Base-by-base conservation (phyloP, 345 rosid genomes). In the Linum trigynum region DNA sequence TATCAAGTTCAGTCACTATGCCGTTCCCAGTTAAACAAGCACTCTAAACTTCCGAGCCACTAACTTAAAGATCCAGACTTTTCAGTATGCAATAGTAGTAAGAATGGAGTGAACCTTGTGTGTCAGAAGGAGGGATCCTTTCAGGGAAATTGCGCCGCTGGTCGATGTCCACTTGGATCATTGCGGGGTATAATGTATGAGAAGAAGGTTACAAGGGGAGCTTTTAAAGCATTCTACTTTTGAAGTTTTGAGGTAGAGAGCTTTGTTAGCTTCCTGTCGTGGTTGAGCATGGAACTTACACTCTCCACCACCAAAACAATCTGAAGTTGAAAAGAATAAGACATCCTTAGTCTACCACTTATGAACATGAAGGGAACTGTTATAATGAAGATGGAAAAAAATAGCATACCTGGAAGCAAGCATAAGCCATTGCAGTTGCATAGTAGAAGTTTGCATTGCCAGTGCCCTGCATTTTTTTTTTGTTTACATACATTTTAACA, bases 391-490 rank as follows among this genome's bases (percentile, higher is more conserved):
- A 14, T 57, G 37, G 15, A 38, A 32, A 66, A 39, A 71, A 5
- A 55, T 8, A 48, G 57, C 78, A 61, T 55, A 90, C 98, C 97
- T 92, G 96, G 74, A 94, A 83, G 78, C 90, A 94, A n/a, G 95
- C 90, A 63, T 88, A 94, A 32, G 84, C 95, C 48, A 88, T 88
- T 17, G 89, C 95, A n/a, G 92, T 94, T 63, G 89, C 96, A 68
- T 80, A 94, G 76, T 94, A 90, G 78, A 94, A 94, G 85, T 94
- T 94, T 55, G 97, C 97, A 67, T 90, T 94, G 61, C 99, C 99
- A 2, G 97, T 90, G 39, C 99, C 99, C 97, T 94, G 81, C 60
- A 74, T 73, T 74, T 41, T 63, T 17, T 17, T 2, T 17, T 9
- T 57, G 12, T 3, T n/a, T 32, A 38, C 16, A 59, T 39, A 17